Base-by-base conservation (phyloP, 768 basidiomycete species). In the Suillus clintonianus region DNA sequence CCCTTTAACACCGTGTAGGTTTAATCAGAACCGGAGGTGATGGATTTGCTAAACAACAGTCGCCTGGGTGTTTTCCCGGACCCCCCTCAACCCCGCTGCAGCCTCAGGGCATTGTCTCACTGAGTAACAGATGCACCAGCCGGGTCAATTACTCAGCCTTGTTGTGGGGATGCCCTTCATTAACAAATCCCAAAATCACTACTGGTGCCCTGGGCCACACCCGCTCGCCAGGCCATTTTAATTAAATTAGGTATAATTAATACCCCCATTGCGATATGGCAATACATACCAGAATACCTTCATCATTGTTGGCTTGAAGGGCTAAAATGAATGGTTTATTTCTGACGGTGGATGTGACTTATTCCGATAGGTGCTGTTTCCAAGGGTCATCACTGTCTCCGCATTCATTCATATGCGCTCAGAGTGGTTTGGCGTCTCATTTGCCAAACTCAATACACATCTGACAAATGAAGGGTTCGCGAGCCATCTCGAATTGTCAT, bases 231-330 rank as follows among this genome's bases (percentile, higher is more conserved):
- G 17, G 73, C 69, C 27, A 62, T 61, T 1, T 5, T 73, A 19
- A 69, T 5, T 73, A 19, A 69, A 73, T 37, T 69, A 72, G 62
- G 65, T 73, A 7, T 65, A 62, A 6, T 59, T 73, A 32, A 57
- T 10, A 72, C 22, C 10, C 75, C 74, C 2, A 67, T 71, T 47
- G 51, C 62, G 8, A 61, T 57, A 3, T 62, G 53, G 10, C 17
- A n/a, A 53, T 27, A 64, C 70, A 56, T 68, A 60, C 47, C 42
- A 61, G 30, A 75, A 75, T 27, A 63, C 47, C 11, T 70, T 74
- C 55, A 50, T 4, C 10, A 63, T 75, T 14, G 73, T 74, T 60
- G 72, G 72, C 2, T 60, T 75, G 37, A 75, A 75, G 36, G 74
- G 74, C 5, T 75, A 73, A 19, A 68, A 75, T 30, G 70, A 62